These are phyloP conservation scores for Candida tammaniensis DNA, from an alignment of 805 yeast genomes.

Conservation along the genomic window DNA sequence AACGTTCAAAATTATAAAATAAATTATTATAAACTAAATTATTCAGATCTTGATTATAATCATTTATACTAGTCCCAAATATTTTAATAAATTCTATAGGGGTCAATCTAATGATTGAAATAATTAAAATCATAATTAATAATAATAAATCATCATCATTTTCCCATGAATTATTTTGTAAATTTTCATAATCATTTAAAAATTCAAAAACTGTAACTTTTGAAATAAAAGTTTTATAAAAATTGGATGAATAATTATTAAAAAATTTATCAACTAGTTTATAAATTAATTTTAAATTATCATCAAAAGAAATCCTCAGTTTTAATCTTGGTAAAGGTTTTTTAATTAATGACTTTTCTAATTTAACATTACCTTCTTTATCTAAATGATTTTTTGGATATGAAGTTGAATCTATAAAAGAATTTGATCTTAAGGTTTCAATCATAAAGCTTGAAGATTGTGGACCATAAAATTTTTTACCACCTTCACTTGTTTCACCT, in stretches of 20 bases:
- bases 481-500: conserved; percentile 38
- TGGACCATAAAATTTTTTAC: conserved; percentile 50
- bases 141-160: conserved; percentile 48
- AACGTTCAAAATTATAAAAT: conserved; percentile 40
- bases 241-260: conserved; percentile 26
- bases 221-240: conserved; percentile 40
- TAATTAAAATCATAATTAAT: conserved; percentile 42
- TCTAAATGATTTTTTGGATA: conserved; percentile 12
- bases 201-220: conserved; percentile 32
- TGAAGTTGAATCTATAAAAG: conserved; percentile 1
- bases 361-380: conserved; percentile 8
- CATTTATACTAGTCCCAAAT: conserved; percentile 4
- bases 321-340: conserved; percentile 27
- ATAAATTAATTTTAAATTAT: conserved; percentile 32
- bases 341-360: conserved; percentile 22
- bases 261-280: conserved; percentile 42
- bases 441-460: conserved; percentile 49
- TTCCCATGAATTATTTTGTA: conserved; percentile 40
- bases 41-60: conserved; percentile 9
- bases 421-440: conserved; percentile 24
- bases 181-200: conserved; percentile 30
- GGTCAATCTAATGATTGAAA: conserved; percentile 35
- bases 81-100: conserved; percentile 22
- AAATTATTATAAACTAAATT: conserved; percentile 14
- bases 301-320: conserved; percentile 5